Percentiles rank a stretch among this genome's conserved stretches.
These are phyloP conservation scores for Plenodomus biglobosus DNA, from an alignment of 2,329 filamentous ascomycete genomes.

Conservation along the genomic window DNA sequence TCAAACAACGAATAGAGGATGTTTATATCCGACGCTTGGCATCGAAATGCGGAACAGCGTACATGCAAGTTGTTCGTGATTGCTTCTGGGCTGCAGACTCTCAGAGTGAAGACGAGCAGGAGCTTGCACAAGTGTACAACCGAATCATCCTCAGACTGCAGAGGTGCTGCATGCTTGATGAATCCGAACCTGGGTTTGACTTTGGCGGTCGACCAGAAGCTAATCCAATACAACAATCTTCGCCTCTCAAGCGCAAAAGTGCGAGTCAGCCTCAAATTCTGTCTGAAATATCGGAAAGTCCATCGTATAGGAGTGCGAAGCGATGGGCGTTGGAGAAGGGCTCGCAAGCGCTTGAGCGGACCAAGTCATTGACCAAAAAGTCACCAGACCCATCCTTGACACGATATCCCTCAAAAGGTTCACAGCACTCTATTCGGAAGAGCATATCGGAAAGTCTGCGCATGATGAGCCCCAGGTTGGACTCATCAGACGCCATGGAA, in stretches of 20 bases:
- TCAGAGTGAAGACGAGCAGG: constrained; percentile 34
- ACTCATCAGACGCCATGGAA: constrained; percentile 29
- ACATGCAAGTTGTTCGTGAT: constrained; percentile 72
- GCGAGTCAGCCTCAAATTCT: constrained; percentile 26
- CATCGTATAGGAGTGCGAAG: constrained; percentile 41
- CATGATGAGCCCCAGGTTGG: constrained; percentile 35
- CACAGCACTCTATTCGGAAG: constrained; percentile 39
- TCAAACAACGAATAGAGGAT: constrained; percentile 64
- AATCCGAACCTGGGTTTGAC: constrained; percentile 38
- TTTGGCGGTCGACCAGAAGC: constrained; percentile 28
- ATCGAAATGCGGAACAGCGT: constrained; percentile 70
- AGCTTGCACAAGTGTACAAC: constrained; percentile 39
- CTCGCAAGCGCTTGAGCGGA: constrained; percentile 38
- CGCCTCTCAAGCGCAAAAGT: constrained; percentile 39
- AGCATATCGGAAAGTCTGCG: constrained; percentile 37
- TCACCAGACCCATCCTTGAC: constrained; percentile 34
- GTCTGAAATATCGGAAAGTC: constrained; percentile 31
- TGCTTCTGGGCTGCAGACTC: constrained; percentile 70
- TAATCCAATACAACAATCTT: constrained; percentile 21
- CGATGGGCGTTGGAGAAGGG: constrained; percentile 42
- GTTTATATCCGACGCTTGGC: constrained; percentile 66
- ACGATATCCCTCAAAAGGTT: constrained; percentile 34
- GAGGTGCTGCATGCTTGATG: constrained; percentile 44
- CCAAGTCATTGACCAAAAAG: constrained; percentile 34
- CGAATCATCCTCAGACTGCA: constrained; percentile 51